Evolutionary conservation across 192 early-diverging fungal species (phyloP).

Genomic region (Entomortierella chlamydospora): DNA sequence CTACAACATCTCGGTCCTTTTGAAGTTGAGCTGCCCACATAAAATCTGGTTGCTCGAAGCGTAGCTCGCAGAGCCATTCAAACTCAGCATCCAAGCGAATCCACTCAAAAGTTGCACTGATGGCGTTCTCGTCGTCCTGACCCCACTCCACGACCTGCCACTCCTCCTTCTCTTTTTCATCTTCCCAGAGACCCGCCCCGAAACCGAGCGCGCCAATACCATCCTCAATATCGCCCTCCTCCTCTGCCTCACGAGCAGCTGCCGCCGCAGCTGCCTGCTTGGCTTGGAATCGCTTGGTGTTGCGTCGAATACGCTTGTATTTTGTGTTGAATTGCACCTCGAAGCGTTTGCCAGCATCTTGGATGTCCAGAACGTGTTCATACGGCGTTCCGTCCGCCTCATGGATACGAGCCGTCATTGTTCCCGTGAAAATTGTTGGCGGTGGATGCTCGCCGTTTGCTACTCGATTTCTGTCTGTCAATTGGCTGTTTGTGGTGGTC

Average conservation of each 20-base stretch:
- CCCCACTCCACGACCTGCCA: conserved; percentile 85
- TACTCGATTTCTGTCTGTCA: conserved; percentile 43
- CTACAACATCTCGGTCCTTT: conserved; percentile 90
- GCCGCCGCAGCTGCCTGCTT: conserved; percentile 78
- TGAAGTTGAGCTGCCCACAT: conserved; percentile 96
- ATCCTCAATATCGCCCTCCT: conserved; percentile 74
- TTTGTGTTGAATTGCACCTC: conserved; percentile 98
- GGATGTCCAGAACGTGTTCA: conserved; percentile 86
- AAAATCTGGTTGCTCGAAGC: conserved; percentile 89
- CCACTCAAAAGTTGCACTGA: conserved; percentile 90
- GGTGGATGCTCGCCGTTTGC: conserved; percentile 33
- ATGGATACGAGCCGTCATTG: conserved; percentile 79
- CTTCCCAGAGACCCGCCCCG: conserved; percentile 65
- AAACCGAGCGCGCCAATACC: conserved; percentile 68
- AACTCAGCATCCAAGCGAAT: conserved; percentile 94
- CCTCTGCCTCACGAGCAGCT: conserved; percentile 70
- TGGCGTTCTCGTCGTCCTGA: conserved; percentile 76
- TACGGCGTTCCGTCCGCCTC: conserved; percentile 88
- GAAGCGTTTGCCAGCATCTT: conserved; percentile 76
- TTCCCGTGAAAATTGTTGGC: conserved; percentile 63
- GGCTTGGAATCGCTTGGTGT: conserved; percentile 77
- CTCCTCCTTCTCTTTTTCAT: conserved; percentile 71
- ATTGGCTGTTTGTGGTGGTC: conserved; percentile 66
- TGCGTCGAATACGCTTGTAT: conserved; percentile 94
- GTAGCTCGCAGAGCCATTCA: conserved; percentile 92